These are phyloP conservation scores for Talaromyces sp. DNA, from an alignment of 2,329 filamentous ascomycete species.

Conservation along the genomic window DNA sequence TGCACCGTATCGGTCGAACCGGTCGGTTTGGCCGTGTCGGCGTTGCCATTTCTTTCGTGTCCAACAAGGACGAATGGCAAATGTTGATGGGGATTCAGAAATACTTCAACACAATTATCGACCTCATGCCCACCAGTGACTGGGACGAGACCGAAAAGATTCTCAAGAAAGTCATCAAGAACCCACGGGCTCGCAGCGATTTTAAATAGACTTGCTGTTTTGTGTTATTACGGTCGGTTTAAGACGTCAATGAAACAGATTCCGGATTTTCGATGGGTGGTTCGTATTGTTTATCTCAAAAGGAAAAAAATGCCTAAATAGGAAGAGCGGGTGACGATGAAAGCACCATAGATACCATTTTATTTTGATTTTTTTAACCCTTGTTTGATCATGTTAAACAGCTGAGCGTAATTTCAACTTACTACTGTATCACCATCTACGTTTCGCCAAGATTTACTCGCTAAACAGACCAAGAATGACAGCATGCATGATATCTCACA, in stretches of 20 bases:
- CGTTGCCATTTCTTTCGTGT: conserved; percentile 91
- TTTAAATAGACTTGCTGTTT: conserved; percentile 18
- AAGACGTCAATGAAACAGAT: background rate
- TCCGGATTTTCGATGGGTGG: background rate
- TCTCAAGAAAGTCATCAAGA: conserved; percentile 76
- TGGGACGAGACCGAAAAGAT: conserved; percentile 86
- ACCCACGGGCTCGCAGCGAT: conserved; percentile 37
- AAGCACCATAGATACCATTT: conserved; percentile 31
- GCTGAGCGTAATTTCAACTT: background rate
- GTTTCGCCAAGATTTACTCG: background rate
- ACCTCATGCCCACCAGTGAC: conserved; percentile 75
- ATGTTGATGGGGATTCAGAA: conserved; percentile 75
- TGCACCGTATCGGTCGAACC: conserved; percentile 95
- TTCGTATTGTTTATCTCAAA: background rate
- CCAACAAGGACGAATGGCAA: conserved; percentile 74
- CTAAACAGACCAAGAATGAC: background rate
- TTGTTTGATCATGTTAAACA: background rate
- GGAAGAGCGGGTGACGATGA: conserved; percentile 1
- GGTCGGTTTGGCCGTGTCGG: conserved; percentile 95
- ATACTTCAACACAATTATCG: conserved; percentile 75
- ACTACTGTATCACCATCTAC: background rate
- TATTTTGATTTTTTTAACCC: background rate
- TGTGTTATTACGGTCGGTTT: background rate
- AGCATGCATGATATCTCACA: background rate
- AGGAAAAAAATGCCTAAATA: background rate